Conservation (phyloP, 192 early-diverging fungal species). For the Backusella sp. region DNA sequence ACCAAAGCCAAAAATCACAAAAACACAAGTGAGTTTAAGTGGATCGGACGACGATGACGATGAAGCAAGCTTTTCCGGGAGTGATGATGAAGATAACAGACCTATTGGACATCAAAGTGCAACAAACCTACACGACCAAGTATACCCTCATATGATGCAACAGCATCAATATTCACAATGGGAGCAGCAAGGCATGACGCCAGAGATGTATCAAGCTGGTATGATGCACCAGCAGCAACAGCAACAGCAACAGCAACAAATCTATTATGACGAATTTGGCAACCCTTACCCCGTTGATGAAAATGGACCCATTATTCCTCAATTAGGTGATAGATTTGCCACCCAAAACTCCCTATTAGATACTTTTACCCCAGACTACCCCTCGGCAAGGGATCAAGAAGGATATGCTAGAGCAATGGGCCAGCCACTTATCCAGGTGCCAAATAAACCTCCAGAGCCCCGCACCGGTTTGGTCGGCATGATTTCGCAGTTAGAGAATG, state of each 20-base stretch:
- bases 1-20: conserved; percentile 16
- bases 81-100: conserved; percentile 5
- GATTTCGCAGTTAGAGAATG: conserved; percentile 36
- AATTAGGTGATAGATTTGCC: conserved; percentile 34
- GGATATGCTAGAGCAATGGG: conserved; percentile 38
- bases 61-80: not conserved
- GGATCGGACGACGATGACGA: conserved; percentile 9
- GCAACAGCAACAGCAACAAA: not conserved
- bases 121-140: not conserved
- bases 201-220: not conserved
- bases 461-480: conserved; percentile 37
- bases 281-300: conserved; percentile 10
- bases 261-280: not conserved
- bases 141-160: not conserved
- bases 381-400: conserved; percentile 32
- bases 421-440: conserved; percentile 34
- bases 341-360: conserved; percentile 38
- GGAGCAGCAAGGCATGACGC: not conserved
- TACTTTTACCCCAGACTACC: conserved; percentile 29
- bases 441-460: conserved; percentile 38
- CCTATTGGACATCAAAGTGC: not conserved
- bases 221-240: not conserved
- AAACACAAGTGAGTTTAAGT: conserved; percentile 16
- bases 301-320: conserved; percentile 33
- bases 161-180: conserved; percentile 14